Conservation (phyloP, 257 asterid genomes). For the Misopates orontium region DNA sequence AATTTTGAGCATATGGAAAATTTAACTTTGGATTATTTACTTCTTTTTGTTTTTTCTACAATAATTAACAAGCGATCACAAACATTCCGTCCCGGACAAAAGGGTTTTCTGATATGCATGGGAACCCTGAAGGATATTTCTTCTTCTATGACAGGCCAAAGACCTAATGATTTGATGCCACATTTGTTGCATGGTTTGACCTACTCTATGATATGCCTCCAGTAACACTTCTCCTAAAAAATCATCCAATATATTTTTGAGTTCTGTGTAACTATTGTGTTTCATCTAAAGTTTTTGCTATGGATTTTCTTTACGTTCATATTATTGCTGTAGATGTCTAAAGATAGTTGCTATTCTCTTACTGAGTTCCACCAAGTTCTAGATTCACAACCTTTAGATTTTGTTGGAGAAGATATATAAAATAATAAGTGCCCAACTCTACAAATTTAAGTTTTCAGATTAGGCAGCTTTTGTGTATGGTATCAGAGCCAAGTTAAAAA, state of each 20-base stretch:
- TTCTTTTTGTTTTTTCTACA: not conserved
- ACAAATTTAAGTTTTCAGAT: too few relatives aligned
- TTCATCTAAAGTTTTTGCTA: slow-evolving; percentile 11
- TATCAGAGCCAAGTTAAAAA: too few relatives aligned
- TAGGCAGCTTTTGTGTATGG: too few relatives aligned
- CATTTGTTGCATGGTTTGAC: slow-evolving; percentile 12
- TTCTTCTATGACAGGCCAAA: slow-evolving; percentile 10
- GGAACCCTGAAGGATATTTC: slow-evolving; percentile 5
- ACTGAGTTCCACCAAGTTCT: slow-evolving; percentile 5
- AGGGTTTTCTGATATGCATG: slow-evolving; percentile 9
- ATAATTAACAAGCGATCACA: not conserved
- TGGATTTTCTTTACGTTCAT: not conserved
- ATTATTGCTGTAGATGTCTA: not conserved
- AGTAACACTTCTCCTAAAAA: too few relatives aligned
- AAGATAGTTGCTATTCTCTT: slow-evolving; percentile 3
- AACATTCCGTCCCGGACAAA: not conserved
- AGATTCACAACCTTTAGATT: slow-evolving; percentile 8
- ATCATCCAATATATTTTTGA: too few relatives aligned
- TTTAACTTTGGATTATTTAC: too few relatives aligned
- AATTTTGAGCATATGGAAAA: too few relatives aligned
- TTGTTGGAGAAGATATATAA: too few relatives aligned
- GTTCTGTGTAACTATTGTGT: not conserved
- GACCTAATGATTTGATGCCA: not conserved
- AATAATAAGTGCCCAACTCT: too few relatives aligned
- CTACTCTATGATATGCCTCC: not conserved